Base-by-base conservation (phyloP, 1,284 basidiomycete species). In the Ceratobasidium sp. region DNA sequence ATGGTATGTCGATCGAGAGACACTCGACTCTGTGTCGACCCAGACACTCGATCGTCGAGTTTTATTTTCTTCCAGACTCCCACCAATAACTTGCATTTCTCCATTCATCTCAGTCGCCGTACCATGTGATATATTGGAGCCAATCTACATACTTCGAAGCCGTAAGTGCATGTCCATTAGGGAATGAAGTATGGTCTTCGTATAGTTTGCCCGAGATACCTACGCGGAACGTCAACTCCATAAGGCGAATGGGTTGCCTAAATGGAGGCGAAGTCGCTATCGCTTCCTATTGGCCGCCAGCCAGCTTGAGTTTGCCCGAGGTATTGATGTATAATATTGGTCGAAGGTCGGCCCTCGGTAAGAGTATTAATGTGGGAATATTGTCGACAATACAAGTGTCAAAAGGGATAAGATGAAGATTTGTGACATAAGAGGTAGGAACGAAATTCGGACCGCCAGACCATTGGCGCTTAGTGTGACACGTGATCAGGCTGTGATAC, bases 381-480 rank as follows among this genome's bases (percentile, higher is more conserved):
- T 32, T 8, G 5, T 22, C 13, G 38, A 13, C 22, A 22, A n/a
- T 31, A 25, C 6, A 35, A 17, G 31, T 54, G 12, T 27, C 15
- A 17, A 57, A 17, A n/a, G 38, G 27, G 22, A 22, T 17, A 15
- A 5, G 43, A 27, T 22, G 7, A 12, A 50, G 27, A 13, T 17
- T 50, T 13, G 20, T 15, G 22, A 22, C 20, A 50, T n/a, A 25
- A 50, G 49, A 50, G 49, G 6, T 13, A 13, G 49, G 20, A 20
- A 15, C n/a, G 15, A 15, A 43, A 49, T 62, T 43, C 15, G 15
- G n/a, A n/a, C n/a, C n/a, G n/a, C n/a, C n/a, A n/a, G n/a, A n/a
- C n/a, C n/a, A n/a, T n/a, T n/a, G n/a, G 58, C 58, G 58, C 58
- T 62, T 62, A 50, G 5, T 49, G 15, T 10, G 58, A 17, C 58